Evolutionary conservation across 2,329 filamentous ascomycete species (phyloP), one percentile per base, ranked within the genome.

Genomic region (Aspergillus ruber): DNA sequence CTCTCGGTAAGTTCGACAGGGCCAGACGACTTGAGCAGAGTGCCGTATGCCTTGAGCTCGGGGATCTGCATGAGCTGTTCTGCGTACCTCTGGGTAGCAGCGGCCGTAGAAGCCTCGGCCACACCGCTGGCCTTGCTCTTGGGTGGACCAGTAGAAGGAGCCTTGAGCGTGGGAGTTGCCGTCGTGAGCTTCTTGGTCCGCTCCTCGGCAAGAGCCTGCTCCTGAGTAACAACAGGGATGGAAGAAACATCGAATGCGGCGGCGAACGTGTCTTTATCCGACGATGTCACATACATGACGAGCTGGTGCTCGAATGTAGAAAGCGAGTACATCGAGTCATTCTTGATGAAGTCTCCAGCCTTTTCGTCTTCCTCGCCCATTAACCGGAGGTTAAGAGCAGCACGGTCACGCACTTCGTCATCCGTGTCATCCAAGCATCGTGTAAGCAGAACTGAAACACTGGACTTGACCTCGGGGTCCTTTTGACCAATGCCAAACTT

Each of bases 401-500:
- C 93, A 66, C 93, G 89, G 66, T 98, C 93, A 59, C 93, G 84
- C 49, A 98, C 93, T 73, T 98, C 93, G 62, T 98, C 93, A 70
- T 98, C 93, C 3, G 90, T 90, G 66, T 98, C 93, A 67, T 98
- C 93, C 59, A 98, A 74, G 69, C 93, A 98, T 65, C 93, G 82
- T 21, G 87, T 94, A 32, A 98, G 84, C 42, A 98, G 80, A 43
- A 98, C 93, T 55, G 86, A 82, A 45, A 98, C 91, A 67, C 90
- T 96, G 59, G 88, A 85, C 82, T 97, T 97, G 62, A 98, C 89
- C 68, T 98, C 93, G 1, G 88, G 84, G 63, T 97, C 93, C 72
- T 94, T 90, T 70, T 97, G 93, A 29, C 88, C 90, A 49, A 97
- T 91, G 60, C 93, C 93, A 64, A 98, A 98, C 71, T 97, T 98